phyloP scores from a whole-genome alignment of 2,329 filamentous ascomycete species.

The Ceratocystis cubensis region DNA sequence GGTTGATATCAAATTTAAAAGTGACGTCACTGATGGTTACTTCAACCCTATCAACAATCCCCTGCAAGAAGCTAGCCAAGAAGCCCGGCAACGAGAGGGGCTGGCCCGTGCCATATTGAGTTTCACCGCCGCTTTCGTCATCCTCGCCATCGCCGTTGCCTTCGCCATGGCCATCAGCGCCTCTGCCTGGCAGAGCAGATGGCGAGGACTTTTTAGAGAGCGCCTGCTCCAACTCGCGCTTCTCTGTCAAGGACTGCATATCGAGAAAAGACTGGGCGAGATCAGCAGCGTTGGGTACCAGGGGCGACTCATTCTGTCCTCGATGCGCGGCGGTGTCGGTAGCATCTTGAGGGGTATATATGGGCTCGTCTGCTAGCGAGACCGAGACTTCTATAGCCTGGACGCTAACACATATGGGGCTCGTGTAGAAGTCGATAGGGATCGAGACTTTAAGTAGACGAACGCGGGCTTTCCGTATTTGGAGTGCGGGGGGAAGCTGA shows the following conservation, averaged over 20 bases:
- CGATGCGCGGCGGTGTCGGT: background rate
- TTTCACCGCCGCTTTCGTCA: slow-evolving; percentile 42
- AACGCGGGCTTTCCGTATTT: slow-evolving; percentile 61
- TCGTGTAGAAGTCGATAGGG: slow-evolving; percentile 77
- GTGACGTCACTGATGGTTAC: slow-evolving; percentile 52
- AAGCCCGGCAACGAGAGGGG: slow-evolving; percentile 56
- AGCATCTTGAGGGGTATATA: background rate
- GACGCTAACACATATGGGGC: slow-evolving; percentile 68
- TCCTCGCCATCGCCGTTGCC: slow-evolving; percentile 47
- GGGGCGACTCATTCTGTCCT: slow-evolving; percentile 23
- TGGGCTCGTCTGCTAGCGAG: slow-evolving; percentile 32
- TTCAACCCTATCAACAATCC: slow-evolving; percentile 58
- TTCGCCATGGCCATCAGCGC: slow-evolving; percentile 49
- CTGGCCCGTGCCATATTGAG: slow-evolving; percentile 55
- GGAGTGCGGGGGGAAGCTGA: slow-evolving; percentile 59
- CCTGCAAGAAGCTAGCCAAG: slow-evolving; percentile 58
- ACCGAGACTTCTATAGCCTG: slow-evolving; percentile 66
- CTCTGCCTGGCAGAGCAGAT: slow-evolving; percentile 34
- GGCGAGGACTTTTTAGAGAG: slow-evolving; percentile 39
- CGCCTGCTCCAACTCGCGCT: slow-evolving; percentile 54
- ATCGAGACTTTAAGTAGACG: slow-evolving; percentile 67
- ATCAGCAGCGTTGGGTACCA: slow-evolving; percentile 57
- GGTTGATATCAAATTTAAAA: slow-evolving; percentile 51
- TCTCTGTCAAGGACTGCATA: slow-evolving; percentile 54
- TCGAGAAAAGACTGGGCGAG: slow-evolving; percentile 69